These are phyloP conservation scores for Trichoderma hamatum DNA, from an alignment of 2,329 filamentous ascomycete genomes.

Conservation along the genomic window DNA sequence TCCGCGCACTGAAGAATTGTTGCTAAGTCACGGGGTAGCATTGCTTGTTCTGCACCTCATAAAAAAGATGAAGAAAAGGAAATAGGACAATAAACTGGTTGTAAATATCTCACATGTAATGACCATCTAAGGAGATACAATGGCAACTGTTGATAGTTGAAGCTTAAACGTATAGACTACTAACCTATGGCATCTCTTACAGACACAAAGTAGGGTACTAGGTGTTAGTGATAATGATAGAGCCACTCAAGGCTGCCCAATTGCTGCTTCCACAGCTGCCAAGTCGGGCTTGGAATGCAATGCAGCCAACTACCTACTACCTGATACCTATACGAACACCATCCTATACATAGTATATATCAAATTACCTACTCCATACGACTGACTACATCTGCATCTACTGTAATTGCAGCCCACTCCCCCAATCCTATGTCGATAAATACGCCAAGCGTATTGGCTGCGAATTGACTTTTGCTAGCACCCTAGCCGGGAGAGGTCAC, in stretches of 20 bases:
- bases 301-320: background rate
- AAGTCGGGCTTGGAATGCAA: background rate
- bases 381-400: background rate
- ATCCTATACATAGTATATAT: background rate
- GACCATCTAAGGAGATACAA: background rate
- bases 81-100: too few relatives aligned
- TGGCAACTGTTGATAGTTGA: background rate
- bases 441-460: background rate
- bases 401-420: background rate
- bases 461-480: conserved; percentile 6
- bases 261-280: background rate
- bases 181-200: background rate
- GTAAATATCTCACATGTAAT: background rate
- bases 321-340: background rate
- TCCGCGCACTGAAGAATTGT: background rate
- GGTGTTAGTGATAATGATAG: too few relatives aligned
- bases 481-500: background rate
- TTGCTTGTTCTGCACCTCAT: background rate
- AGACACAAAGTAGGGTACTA: too few relatives aligned
- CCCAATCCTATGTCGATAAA: background rate
- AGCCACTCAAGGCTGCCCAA: background rate
- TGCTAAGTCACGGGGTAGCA: background rate
- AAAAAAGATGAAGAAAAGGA: background rate
- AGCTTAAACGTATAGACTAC: background rate
- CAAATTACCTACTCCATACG: background rate